Evolutionary conservation across 192 early-diverging fungal genomes (phyloP).

Genomic region (Entrophospora sp.): DNA sequence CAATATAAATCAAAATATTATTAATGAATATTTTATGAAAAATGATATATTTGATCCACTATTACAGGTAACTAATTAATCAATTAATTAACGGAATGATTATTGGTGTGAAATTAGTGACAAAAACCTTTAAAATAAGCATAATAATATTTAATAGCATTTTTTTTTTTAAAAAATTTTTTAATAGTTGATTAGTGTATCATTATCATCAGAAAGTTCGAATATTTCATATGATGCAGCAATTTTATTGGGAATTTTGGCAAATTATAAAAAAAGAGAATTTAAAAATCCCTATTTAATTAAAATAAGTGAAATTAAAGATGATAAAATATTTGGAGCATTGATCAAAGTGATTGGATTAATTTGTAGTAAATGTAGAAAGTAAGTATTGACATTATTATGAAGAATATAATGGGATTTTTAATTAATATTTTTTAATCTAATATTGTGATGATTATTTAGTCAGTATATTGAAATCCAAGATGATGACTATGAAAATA

Average conservation of each 20-base stretch:
- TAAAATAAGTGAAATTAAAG: slow-evolving; percentile 26
- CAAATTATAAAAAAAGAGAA: slow-evolving; percentile 54
- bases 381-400: background rate
- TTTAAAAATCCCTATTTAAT: slow-evolving; percentile 37
- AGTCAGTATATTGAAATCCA: slow-evolving; percentile 34
- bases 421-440: background rate
- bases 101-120: too few relatives aligned
- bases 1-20: slow-evolving; percentile 49
- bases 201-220: slow-evolving; percentile 10
- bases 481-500: slow-evolving; percentile 45
- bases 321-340: slow-evolving; percentile 25
- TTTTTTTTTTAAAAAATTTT: background rate
- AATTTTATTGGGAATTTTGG: slow-evolving; percentile 37
- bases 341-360: background rate
- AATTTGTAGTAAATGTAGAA: slow-evolving; percentile 1
- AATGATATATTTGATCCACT: slow-evolving; percentile 36
- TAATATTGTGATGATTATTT: background rate
- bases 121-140: too few relatives aligned
- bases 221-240: slow-evolving; percentile 33
- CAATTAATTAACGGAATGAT: too few relatives aligned
- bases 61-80: slow-evolving; percentile 26
- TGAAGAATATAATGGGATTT: too few relatives aligned
- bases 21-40: slow-evolving; percentile 52
- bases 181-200: background rate
- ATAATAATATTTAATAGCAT: too few relatives aligned